Evolutionary conservation across 345 rosid genomes (phyloP).

Genomic region (Sisymbrium irio): DNA sequence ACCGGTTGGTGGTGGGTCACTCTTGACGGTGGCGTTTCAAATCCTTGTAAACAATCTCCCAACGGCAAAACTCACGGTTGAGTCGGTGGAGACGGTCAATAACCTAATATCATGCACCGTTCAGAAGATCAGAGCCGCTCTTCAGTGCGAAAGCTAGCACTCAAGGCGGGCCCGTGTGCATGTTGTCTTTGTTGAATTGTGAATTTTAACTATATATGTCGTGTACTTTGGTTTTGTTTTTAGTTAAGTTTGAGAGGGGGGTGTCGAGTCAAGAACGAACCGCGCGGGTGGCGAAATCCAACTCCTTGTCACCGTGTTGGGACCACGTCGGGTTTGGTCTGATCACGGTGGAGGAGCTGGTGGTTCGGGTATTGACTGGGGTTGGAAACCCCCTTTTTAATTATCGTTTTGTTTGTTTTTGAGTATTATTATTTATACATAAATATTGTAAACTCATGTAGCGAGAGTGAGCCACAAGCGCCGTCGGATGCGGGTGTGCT

Average conservation of each 20-base stretch:
- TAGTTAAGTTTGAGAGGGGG: conserved; percentile 33
- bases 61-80: conserved; percentile 72
- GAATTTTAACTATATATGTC: background rate
- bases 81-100: conserved; percentile 79
- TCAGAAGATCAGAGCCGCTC: conserved; percentile 63
- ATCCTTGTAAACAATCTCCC: conserved; percentile 77
- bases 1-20: conserved; percentile 52
- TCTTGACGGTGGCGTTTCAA: conserved; percentile 80
- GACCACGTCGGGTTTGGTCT: conserved; percentile 18
- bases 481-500: conserved; percentile 5
- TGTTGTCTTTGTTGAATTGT: conserved; percentile 4
- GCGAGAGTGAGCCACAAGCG: conserved; percentile 18
- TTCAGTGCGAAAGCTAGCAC: conserved; percentile 32
- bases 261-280: conserved; percentile 99
- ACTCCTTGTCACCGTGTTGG: conserved; percentile 54
- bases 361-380: conserved; percentile 99
- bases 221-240: background rate
- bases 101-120: conserved; percentile 75
- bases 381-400: conserved; percentile 47
- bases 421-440: background rate
- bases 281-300: conserved; percentile 51
- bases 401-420: background rate
- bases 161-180: background rate
- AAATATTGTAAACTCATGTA: background rate
- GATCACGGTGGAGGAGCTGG: conserved; percentile 54